A percentile compares a stretch with the other conserved stretches of the same genome.
Conservation (phyloP, 768 basidiomycete species). For the Mycena crocata region DNA sequence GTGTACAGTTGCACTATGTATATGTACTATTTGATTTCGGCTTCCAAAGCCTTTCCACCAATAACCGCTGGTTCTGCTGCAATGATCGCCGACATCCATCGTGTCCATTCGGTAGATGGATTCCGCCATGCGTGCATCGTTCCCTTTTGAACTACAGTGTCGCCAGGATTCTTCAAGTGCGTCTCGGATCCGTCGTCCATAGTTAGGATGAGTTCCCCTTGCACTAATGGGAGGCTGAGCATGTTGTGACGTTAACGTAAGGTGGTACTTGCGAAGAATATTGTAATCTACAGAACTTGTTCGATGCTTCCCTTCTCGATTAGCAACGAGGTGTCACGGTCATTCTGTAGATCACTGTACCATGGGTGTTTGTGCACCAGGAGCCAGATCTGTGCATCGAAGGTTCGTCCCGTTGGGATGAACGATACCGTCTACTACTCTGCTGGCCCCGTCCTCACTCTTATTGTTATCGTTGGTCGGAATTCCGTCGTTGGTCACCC, state of each 20-base stretch:
- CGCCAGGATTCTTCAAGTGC: constrained; percentile 64
- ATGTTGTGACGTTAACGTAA: background rate
- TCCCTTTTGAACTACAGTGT: constrained; percentile 67
- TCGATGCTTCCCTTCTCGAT: constrained; percentile 48
- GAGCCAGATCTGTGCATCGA: constrained; percentile 65
- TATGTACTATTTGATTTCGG: constrained; percentile 34
- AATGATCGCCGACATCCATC: constrained; percentile 65
- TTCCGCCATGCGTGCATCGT: constrained; percentile 74
- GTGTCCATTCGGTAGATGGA: constrained; percentile 60
- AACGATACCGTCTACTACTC: constrained; percentile 56
- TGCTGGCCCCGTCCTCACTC: constrained; percentile 64
- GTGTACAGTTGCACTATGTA: background rate
- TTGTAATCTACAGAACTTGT: constrained; percentile 73
- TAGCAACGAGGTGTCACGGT: background rate
- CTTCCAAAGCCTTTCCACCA: constrained; percentile 53
- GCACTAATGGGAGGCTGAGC: constrained; percentile 48
- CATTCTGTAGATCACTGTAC: constrained; percentile 44
- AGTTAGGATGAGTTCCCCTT: constrained; percentile 66
- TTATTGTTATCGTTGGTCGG: constrained; percentile 69
- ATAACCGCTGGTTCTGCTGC: constrained; percentile 66
- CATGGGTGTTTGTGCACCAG: constrained; percentile 61
- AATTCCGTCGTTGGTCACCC: constrained; percentile 60
- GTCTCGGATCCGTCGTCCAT: constrained; percentile 68
- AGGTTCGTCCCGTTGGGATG: constrained; percentile 59
- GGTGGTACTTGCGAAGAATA: constrained; percentile 56